Base-by-base conservation (phyloP, 768 basidiomycete species). In the Rhizopogon vinicolor region DNA sequence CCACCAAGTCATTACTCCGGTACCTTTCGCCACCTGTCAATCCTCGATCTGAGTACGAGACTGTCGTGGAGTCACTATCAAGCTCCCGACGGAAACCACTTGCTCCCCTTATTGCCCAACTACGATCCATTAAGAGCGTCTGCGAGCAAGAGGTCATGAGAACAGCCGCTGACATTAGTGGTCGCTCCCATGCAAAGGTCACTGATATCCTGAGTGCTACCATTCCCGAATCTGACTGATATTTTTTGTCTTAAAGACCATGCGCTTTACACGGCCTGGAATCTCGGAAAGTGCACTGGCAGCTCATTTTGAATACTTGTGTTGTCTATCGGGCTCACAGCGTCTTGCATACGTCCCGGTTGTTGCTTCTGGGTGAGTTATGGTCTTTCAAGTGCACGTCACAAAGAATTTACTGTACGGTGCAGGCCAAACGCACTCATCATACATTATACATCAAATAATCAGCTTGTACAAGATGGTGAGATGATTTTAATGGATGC, bases 311-410 rank as follows among this genome's bases (percentile, higher is more conserved):
- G 90, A 96, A 70, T 97, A 97, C 64, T 62, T 88, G 1, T 95
- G 93, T 63, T 79, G 84, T 3, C 75, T 91, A 42, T 74, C 75
- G 14, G 97, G 97, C 19, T 80, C 91, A 12, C 87, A 93, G 63
- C 81, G 95, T 41, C 82, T 85, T 46, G 95, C 97, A n/a, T 99
- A 99, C 66, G 95, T 99, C 1, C 97, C 97, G 12, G 97, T 99
- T 5, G 91, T 98, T 35, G 96, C 93, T 5, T 94, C 93, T 1
- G 97, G 97, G 90, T 91, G 69, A 58, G 80, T 62, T 60, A 6
- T 25, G 16, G 37, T 41, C 39, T 59, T 33, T 40, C 5, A 13
- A 35, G 16, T 51, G 44, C 7, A 50, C 7, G 1, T 14, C 3
- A 51, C 18, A 13, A 29, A 28, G 22, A n/a, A 22, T 7, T 49